Evolutionary conservation across 2,329 filamentous ascomycete genomes (phyloP).

Genomic region (Penicillium hesseltinei): DNA sequence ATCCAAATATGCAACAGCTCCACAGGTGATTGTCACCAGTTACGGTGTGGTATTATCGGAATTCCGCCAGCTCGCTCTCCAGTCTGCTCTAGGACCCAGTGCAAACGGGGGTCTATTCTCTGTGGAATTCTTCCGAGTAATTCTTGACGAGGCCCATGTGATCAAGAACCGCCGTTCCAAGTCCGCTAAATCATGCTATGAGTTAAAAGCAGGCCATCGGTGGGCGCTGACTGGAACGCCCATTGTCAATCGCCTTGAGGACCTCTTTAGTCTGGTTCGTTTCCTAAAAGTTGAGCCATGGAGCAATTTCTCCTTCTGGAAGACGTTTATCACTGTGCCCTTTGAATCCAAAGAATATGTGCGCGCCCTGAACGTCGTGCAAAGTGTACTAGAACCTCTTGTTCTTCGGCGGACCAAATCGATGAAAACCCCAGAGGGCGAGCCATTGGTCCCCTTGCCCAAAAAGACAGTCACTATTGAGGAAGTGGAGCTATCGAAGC

Average conservation of each 20-base stretch:
- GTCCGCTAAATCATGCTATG: slow-evolving; percentile 92
- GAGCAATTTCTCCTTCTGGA: slow-evolving; percentile 99
- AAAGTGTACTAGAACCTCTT: slow-evolving; percentile 93
- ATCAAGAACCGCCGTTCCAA: slow-evolving; percentile 92
- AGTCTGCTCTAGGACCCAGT: slow-evolving; percentile 60
- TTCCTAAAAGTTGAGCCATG: slow-evolving; percentile 95
- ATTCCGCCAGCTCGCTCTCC: slow-evolving; percentile 66
- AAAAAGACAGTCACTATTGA: slow-evolving; percentile 80
- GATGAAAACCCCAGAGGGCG: slow-evolving; percentile 90
- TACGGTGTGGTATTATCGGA: slow-evolving; percentile 92
- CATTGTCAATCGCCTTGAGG: slow-evolving; percentile 93
- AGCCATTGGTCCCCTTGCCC: slow-evolving; percentile 77
- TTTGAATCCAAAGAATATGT: slow-evolving; percentile 96
- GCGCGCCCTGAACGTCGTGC: slow-evolving; percentile 89
- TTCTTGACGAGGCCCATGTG: slow-evolving; percentile 90
- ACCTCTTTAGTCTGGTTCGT: slow-evolving; percentile 87
- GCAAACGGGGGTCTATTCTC: slow-evolving; percentile 78
- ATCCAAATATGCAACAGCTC: slow-evolving; percentile 70
- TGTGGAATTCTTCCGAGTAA: slow-evolving; percentile 88
- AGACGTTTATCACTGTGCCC: slow-evolving; percentile 95
- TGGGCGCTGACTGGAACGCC: slow-evolving; percentile 95
- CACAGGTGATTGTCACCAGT: slow-evolving; percentile 90
- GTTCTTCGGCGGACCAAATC: slow-evolving; percentile 94
- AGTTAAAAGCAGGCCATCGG: slow-evolving; percentile 77
- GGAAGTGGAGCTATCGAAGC: slow-evolving; percentile 76